Evolutionary conservation across 2,329 filamentous ascomycete species (phyloP), one percentile per base, ranked within the genome.

Genomic region (Ramichloridium luteum): DNA sequence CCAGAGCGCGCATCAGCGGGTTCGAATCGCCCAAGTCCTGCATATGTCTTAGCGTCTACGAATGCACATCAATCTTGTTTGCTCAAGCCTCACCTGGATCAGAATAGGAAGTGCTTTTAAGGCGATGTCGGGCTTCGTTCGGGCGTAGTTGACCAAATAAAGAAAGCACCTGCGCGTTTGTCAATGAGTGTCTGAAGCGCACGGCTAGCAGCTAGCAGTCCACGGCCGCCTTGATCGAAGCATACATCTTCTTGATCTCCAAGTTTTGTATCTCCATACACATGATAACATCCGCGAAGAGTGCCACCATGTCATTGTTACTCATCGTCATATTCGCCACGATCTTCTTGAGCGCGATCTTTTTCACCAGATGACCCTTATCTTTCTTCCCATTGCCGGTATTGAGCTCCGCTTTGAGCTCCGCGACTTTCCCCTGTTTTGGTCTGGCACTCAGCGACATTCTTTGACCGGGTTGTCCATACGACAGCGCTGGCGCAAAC

Each of bases 271-370:
- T 82, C 48, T 82, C 76, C 90, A 98, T 98, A 67, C 88, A 96
- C 41, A 69, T 77, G 47, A 98, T 82, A 38, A 98, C 80, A 55
- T 98, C 90, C 12, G 88, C 85, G 49, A 98, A 98, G 31, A 98
- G 67, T 23, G 84, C 85, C 34, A 96, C 80, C 90, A 98, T 98
- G 59, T 98, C 90, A 54, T 96, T 98, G 64, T 98, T 98, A 72
- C 88, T 96, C 90, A 98, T 98, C 44, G 90, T 98, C 90, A 98
- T 98, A 57, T 98, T 98, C 56, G 90, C 90, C 49, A 98, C 90
- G 47, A 98, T 96, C 70, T 94, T 94, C 72, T 98, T 98, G 41
- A 98, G 70, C 8, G 90, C 86, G 54, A 94, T 92, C 72, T 96
- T 96, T 70, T 96, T 98, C 45, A 76, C 75, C 27, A 79, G 72